A percentile compares a stretch with the other conserved stretches of the same genome.
Conservation (phyloP, 345 rosid genomes). For the Heritiera littoralis region DNA sequence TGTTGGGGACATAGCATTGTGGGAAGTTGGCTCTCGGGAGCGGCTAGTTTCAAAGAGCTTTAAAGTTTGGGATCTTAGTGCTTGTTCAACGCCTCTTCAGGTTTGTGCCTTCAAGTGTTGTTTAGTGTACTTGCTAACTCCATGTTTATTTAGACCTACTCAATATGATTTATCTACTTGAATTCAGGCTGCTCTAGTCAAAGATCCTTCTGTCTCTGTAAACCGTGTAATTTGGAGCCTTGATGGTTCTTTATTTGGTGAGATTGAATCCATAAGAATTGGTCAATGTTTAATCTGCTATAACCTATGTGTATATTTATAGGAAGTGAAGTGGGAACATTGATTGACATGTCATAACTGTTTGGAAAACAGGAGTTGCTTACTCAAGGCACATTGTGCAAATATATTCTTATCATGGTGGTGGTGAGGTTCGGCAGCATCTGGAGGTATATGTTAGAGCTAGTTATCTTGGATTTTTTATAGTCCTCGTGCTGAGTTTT, state of each 20-base stretch:
- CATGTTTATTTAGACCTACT: slow-evolving; percentile 3
- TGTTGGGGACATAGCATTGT: slow-evolving; percentile 85
- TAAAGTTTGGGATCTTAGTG: slow-evolving; percentile 85
- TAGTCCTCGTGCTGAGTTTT: slow-evolving; percentile 19
- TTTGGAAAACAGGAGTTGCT: slow-evolving; percentile 70
- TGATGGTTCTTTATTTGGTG: slow-evolving; percentile 90
- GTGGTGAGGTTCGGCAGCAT: slow-evolving; percentile 78
- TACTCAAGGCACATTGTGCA: slow-evolving; percentile 89
- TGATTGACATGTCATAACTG: slow-evolving; percentile 24
- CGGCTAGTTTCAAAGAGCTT: slow-evolving; percentile 71
- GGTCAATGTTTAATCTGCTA: slow-evolving; percentile 12
- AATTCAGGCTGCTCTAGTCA: slow-evolving; percentile 74
- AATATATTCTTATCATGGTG: slow-evolving; percentile 73
- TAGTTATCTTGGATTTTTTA: not conserved
- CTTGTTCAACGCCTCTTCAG: slow-evolving; percentile 85
- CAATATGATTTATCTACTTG: slow-evolving; percentile 16
- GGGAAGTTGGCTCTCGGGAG: slow-evolving; percentile 93
- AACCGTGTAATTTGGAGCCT: slow-evolving; percentile 97
- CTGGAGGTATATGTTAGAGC: slow-evolving; percentile 54
- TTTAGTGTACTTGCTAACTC: not conserved
- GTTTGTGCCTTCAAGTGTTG: slow-evolving; percentile 34
- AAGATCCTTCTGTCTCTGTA: slow-evolving; percentile 82
- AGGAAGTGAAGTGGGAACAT: slow-evolving; percentile 38
- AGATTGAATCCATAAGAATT: slow-evolving; percentile 33
- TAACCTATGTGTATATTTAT: slow-evolving; percentile 46